A percentile compares a stretch with the other conserved stretches of the same genome.
phyloP scores from a whole-genome alignment of 176 grass and related monocot species.

The Musa schizocarpa region DNA sequence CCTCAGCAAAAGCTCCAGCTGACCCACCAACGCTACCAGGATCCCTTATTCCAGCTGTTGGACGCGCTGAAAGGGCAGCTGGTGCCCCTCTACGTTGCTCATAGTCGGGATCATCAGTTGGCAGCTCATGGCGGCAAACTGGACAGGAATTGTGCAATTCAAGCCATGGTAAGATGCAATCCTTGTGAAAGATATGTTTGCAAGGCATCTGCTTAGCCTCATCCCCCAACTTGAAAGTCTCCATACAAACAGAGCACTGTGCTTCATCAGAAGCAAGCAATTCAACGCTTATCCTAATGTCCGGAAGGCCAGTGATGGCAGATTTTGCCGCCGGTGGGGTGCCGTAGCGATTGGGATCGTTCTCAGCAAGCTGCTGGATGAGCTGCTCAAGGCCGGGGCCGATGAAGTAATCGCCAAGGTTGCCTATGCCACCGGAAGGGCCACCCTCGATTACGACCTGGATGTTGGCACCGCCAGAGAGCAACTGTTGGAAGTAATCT shows the following conservation, averaged over 20 bases:
- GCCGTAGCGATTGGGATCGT: slow-evolving; percentile 91
- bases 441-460: slow-evolving; percentile 17
- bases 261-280: slow-evolving; percentile 55
- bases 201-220: slow-evolving; percentile 78
- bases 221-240: slow-evolving; percentile 50
- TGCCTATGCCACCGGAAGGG: slow-evolving; percentile 17
- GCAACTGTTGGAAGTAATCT: slow-evolving; percentile 3
- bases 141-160: slow-evolving; percentile 95
- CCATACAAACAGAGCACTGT: slow-evolving; percentile 95
- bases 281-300: slow-evolving; percentile 40
- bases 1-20: background rate
- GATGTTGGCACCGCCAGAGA: slow-evolving; percentile 13
- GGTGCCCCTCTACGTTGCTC: slow-evolving; percentile 9
- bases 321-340: slow-evolving; percentile 71
- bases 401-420: slow-evolving; percentile 84
- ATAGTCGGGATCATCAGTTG: slow-evolving; percentile 56
- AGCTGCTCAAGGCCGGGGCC: slow-evolving; percentile 89
- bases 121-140: slow-evolving; percentile 76
- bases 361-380: slow-evolving; percentile 96
- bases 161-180: slow-evolving; percentile 95
- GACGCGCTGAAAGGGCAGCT: background rate
- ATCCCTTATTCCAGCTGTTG: background rate
- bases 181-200: slow-evolving; percentile 88
- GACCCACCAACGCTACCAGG: slow-evolving; percentile 2
- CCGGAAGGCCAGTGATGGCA: slow-evolving; percentile 55